These are phyloP conservation scores for Cyclotella choctawhatcheeana DNA, from an alignment of 108 stramenopile species.

Conservation along the genomic window DNA sequence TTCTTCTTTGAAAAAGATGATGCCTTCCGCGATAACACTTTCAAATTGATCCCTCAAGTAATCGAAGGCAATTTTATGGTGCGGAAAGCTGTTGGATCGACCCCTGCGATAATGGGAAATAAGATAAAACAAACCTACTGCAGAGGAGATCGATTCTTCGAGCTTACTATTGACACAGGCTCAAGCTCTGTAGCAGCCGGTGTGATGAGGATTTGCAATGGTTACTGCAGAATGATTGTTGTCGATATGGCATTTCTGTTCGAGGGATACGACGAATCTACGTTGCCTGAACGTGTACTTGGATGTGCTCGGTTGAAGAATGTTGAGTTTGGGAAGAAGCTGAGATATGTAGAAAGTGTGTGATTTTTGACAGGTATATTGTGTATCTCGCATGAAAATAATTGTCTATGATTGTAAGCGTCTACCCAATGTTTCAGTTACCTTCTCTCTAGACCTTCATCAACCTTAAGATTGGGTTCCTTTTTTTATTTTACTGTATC, in stretches of 20 bases:
- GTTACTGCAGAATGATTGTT: conserved; percentile 90
- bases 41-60: conserved; percentile 94
- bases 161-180: conserved; percentile 90
- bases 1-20: conserved; percentile 84
- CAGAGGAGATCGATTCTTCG: conserved; percentile 81
- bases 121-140: conserved; percentile 90
- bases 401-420: no score
- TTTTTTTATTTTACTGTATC: no score
- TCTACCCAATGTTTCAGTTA: no score
- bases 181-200: conserved; percentile 82
- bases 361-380: conserved; percentile 1
- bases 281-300: conserved; percentile 88
- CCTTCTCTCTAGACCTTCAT: no score
- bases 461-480: no score
- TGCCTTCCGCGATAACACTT: conserved; percentile 80
- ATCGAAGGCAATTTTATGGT: conserved; percentile 95
- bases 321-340: conserved; percentile 70
- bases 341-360: conserved; percentile 42
- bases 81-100: conserved; percentile 87
- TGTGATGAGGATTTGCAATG: conserved; percentile 77
- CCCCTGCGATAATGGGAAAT: conserved; percentile 93
- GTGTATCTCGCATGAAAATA: not conserved
- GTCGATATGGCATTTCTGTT: conserved; percentile 92
- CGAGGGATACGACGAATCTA: conserved; percentile 82
- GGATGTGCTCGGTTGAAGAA: conserved; percentile 75